Base-by-base conservation (phyloP, 257 asterid genomes). In the Primulina tabacum region DNA sequence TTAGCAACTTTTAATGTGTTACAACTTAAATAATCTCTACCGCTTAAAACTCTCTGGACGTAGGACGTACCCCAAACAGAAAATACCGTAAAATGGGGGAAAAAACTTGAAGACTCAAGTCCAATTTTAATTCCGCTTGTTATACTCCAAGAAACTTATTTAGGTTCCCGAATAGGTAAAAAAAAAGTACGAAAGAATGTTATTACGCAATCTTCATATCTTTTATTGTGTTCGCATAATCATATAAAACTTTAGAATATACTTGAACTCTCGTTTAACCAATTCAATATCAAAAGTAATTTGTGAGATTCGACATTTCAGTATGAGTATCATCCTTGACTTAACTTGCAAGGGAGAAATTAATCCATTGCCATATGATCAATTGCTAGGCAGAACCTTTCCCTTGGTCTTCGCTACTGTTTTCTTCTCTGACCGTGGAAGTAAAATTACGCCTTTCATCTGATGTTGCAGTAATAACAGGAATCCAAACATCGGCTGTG, bases 401-500 rank as follows among this genome's bases (percentile, higher is more conserved):
- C 59, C 73, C 85, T 16, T 80, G 75, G 30, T 18, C 83, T 78
- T 78, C 83, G 20, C 68, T 79, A 73, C 77, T 71, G 61, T 77
- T 50, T 16, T 16, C 88, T 40, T 75, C 87, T 52, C 81, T 82
- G 37, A 74, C 67, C 8, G 78, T 7, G 3, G 84, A 70, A 17
- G 82, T 77, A 52, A 89, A 91, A 66, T 82, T 86, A 33, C 90
- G 82, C 62, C 99, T 86, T 75, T 90, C 95, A 76, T 86, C 91
- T 43, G 92, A 89, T 62, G 83, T 80, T 38, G 99, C 99, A 35
- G 96, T 93, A 30, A 93, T 89, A 76, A 93, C 95, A 0, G 97
- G 97, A 88, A 90, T 80, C 99, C 99, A 89, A 6, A 93, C 84
- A 82, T 90, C 92, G 50, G 96, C 92, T 2, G 99, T 89, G 61